These are phyloP conservation scores for Plasmodium vinckei DNA, from an alignment of 169 alveolate genomes.

Conservation along the genomic window DNA sequence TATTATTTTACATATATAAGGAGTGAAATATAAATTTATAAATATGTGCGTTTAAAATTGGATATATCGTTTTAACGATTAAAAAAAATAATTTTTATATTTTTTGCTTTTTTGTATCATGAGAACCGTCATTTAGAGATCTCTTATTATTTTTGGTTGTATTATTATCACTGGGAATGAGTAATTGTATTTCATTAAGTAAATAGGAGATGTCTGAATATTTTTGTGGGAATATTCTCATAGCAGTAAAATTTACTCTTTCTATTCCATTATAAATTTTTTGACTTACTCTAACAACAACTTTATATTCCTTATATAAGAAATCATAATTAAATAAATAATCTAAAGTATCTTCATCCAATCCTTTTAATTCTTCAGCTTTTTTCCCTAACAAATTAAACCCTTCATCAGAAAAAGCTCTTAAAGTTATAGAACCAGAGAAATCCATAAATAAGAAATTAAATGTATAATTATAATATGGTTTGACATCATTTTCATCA, in stretches of 20 bases:
- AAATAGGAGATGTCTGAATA: conserved; percentile 47
- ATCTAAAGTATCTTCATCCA: conserved; percentile 78
- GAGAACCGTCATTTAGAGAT: conserved; percentile 32
- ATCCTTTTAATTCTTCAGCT: conserved; percentile 78
- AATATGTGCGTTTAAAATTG: no score
- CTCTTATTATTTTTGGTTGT: conserved; percentile 38
- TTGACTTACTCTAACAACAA: conserved; percentile 62
- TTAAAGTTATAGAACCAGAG: conserved; percentile 75
- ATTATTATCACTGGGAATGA: conserved; percentile 19
- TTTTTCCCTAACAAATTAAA: conserved; percentile 77
- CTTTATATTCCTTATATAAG: conserved; percentile 75
- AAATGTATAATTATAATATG: conserved; percentile 78
- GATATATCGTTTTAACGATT: no score
- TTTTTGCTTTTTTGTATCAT: conserved; percentile 59
- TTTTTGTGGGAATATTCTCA: conserved; percentile 64
- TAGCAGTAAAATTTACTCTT: conserved; percentile 71
- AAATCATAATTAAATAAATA: conserved; percentile 77
- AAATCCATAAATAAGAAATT: conserved; percentile 76
- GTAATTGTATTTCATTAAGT: conserved; percentile 47
- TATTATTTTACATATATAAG: no score
- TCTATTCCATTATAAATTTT: conserved; percentile 65
- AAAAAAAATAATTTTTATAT: background rate
- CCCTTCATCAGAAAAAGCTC: conserved; percentile 77
- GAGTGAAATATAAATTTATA: no score
- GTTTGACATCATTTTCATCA: conserved; percentile 80